Evolutionary conservation across 2,329 filamentous ascomycete genomes (phyloP).

Genomic region (Sporothrix protearum): DNA sequence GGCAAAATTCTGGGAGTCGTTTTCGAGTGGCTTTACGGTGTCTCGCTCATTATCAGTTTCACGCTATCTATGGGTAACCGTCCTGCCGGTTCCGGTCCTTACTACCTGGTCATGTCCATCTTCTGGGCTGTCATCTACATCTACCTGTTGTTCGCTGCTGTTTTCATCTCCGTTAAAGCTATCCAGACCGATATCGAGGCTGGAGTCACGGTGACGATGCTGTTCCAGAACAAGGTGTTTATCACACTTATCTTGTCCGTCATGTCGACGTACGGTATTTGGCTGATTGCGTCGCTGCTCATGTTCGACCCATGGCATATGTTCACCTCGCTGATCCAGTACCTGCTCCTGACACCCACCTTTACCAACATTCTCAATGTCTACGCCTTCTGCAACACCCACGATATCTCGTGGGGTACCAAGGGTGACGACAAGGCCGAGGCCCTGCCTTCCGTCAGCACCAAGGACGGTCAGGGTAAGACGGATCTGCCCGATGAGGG

Average conservation of each 20-base stretch:
- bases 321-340: slow-evolving; percentile 93
- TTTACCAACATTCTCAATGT: slow-evolving; percentile 99
- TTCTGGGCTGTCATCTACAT: slow-evolving; percentile 97
- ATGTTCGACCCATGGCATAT: slow-evolving; percentile 99
- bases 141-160: slow-evolving; percentile 89
- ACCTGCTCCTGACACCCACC: slow-evolving; percentile 88
- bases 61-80: slow-evolving; percentile 91
- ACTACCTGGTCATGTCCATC: slow-evolving; percentile 96
- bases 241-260: slow-evolving; percentile 91
- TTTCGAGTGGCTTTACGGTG: slow-evolving; percentile 95
- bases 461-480: slow-evolving; percentile 86
- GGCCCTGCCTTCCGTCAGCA: slow-evolving; percentile 80
- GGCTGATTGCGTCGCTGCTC: slow-evolving; percentile 83
- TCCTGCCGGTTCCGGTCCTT: slow-evolving; percentile 85
- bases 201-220: slow-evolving; percentile 64
- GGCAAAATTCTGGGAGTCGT: slow-evolving; percentile 81
- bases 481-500: slow-evolving; percentile 93
- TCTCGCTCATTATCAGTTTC: slow-evolving; percentile 89
- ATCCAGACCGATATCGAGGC: slow-evolving; percentile 69
- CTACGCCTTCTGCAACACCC: slow-evolving; percentile 78
- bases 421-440: slow-evolving; percentile 97
- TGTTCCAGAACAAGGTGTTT: slow-evolving; percentile 87
- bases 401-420: slow-evolving; percentile 96
- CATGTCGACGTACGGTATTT: slow-evolving; percentile 87
- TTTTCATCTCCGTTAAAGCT: slow-evolving; percentile 88